Base-by-base conservation (phyloP, 371 early-diverging fungal species). In the Syncephalastrum monosporum region DNA sequence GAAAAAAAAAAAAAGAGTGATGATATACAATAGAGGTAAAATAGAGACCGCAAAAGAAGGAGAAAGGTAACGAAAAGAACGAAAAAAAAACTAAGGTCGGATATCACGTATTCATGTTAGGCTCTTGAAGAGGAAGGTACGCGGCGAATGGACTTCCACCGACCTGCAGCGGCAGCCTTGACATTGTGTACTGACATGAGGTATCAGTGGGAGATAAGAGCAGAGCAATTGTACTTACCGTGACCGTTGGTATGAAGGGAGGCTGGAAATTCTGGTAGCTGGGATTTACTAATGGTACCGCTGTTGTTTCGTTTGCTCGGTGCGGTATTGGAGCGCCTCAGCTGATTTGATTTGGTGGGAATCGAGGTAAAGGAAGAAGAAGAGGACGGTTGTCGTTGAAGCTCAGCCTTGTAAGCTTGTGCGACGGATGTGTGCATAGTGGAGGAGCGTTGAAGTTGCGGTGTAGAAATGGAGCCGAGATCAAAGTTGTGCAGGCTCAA, bases 221-320 rank as follows among this genome's bases (percentile, higher is more conserved):
- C 13, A 15, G n/a, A 49, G 15, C 5, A 27, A 15, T 6, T n/a
- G 14, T 50, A 19, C 4, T 17, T 23, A 44, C 38, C 8, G 8
- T 16, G 44, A 12, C 24, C 10, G 10, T 21, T 54, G 24, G 14
- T 46, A 46, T 16, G 21, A 19, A 21, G 21, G 16, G 46, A 46
- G 10, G 50, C 25, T n/a, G 50, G n/a, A 25, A 25, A 50, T 23
- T 50, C 19, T 19, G 25, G 50, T n/a, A 25, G 50, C 19, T 50
- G 50, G 8, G 25, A 23, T 19, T 46, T 46, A 46, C 45, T 44
- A 42, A 44, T 50, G 17, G 41, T 25, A 3, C 55, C 56, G 43
- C 54, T 56, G 29, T 63, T 50, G 42, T 57, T 67, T 42, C 59
- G 42, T 41, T 64, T 63, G 24, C 60, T 60, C 13, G 68, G 68